Evolutionary conservation across 139 green algal genomes (phyloP), one percentile per base, ranked within the genome.

Genomic region (Dunaliella primolecta): DNA sequence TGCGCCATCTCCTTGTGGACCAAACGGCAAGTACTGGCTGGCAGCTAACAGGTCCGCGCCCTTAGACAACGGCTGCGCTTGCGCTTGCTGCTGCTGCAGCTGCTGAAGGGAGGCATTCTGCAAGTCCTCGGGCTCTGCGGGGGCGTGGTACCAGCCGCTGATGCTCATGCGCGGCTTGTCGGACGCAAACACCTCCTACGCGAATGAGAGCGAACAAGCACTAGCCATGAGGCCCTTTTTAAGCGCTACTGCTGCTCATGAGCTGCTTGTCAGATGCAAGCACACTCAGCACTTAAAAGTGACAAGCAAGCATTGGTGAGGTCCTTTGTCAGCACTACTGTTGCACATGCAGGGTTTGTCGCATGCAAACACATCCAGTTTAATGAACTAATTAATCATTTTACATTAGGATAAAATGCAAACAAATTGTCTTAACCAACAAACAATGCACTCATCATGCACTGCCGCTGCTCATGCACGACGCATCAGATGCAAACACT

Each of bases 111-210:
- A 94, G 1, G 95, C 93, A 81, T 93, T 83, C 46, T 94, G 86
- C 1, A 36, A 75, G 55, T 85, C 86, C 32, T 90, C 72, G n/a
- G 89, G 89, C n/a, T 89, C 86, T 29, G 35, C 0, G 2, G 81
- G 79, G 15, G 84, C 82, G 90, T 98, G 95, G 89, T 94, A 98
- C 95, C 95, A 98, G 24, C 95, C 95, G 70, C 92, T 94, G 74
- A 95, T 92, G 85, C 83, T 88, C 85, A 95, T 91, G 74, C 92
- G 85, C 25, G 91, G 91, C 87, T 94, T 94, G 75, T 91, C 86
- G 25, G 75, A n/a, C 7, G 87, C 83, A 3, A 90, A 90, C 29
- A 96, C 91, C 85, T 93, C 88, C 78, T 87, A 37, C 35, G 25
- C 11, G 32, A 84, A 33, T 25, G 30, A 32, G 35, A 33, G n/a